Percentiles rank a stretch among this genome's conserved stretches.
phyloP scores from a whole-genome alignment of 2,329 filamentous ascomycete species.

The Cercospora berteroae region DNA sequence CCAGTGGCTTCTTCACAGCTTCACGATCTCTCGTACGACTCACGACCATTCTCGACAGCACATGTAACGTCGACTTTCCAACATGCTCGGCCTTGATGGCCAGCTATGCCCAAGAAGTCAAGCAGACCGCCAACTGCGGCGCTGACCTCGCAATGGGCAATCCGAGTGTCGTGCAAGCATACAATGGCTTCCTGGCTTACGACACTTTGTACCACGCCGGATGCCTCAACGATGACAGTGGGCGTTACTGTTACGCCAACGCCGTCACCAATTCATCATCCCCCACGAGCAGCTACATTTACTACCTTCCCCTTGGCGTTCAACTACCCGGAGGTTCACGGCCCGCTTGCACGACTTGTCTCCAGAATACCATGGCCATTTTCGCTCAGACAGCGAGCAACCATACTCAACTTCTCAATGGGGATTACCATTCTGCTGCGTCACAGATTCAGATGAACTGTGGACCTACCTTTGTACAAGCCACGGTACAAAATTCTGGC shows the following conservation, averaged over 20 bases:
- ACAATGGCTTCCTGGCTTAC: conserved; percentile 74
- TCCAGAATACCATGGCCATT: conserved; percentile 76
- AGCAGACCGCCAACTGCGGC: conserved; percentile 63
- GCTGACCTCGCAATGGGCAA: conserved; percentile 67
- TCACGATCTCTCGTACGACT: conserved; percentile 69
- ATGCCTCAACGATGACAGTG: conserved; percentile 64
- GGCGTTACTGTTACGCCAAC: conserved; percentile 72
- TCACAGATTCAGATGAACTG: conserved; percentile 67
- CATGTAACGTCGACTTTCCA: conserved; percentile 67
- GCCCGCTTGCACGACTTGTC: conserved; percentile 74
- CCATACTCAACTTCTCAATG: conserved; percentile 62
- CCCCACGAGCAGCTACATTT: conserved; percentile 73
- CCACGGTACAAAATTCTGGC: conserved; percentile 11
- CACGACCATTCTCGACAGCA: conserved; percentile 73
- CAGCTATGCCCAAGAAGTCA: conserved; percentile 64
- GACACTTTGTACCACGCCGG: conserved; percentile 73
- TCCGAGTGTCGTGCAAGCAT: conserved; percentile 69
- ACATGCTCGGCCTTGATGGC: conserved; percentile 66
- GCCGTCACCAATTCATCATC: conserved; percentile 74
- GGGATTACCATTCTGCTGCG: conserved; percentile 70
- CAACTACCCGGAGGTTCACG: conserved; percentile 63
- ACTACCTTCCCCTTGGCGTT: conserved; percentile 79
- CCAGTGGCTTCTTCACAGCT: conserved; percentile 77
- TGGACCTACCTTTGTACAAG: conserved; percentile 51
- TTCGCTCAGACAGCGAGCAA: conserved; percentile 70